Evolutionary conservation across 192 early-diverging fungal species (phyloP), one percentile per base, ranked within the genome.

Genomic region (Bifiguratus adelaidae): DNA sequence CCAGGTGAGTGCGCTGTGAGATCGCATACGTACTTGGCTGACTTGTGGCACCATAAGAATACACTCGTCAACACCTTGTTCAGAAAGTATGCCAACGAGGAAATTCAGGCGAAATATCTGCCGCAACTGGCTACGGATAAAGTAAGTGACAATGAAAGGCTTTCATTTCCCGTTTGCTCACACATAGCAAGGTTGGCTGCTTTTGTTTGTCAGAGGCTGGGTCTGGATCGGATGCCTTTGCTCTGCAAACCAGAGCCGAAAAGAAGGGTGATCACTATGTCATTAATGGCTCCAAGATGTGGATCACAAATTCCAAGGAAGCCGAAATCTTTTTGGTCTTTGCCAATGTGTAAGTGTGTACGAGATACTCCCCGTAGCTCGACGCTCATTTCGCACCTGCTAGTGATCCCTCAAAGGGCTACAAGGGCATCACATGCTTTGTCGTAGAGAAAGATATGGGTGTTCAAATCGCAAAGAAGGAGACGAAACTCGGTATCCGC

Each of bases 381-480:
- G 29, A 26, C 18, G 11, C 2, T 33, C 25, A 16, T 2, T 13
- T 32, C 30, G 6, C 25, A 19, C 24, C 15, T 38, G 16, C 20
- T 27, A 59, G 56, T 26, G 92, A 93, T 52, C 89, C 88, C 5
- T 63, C 76, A 50, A 81, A 88, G 71, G 90, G 89, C 11, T 93
- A 95, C 79, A 93, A 89, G 74, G 92, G 92, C 41, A 98, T 98
- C 60, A 90, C 95, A 12, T 89, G 88, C 75, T 98, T 98, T 55
- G 78, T 95, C 34, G 88, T 96, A 12, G 92, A 98, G 56, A 86
- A 86, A 67, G 83, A 81, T 22, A 81, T 77, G 85, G 95, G 95
- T 41, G 83, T 98, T 32, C 55, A 81, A 50, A 80, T 98, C 52
- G 88, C 82, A 43, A 95, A 95, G 78, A 98, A 93, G 78, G 95